Percentiles rank a stretch among this genome's conserved stretches.
phyloP scores from a whole-genome alignment of 2,329 filamentous ascomycete genomes.

The Epichloe uncinata region DNA sequence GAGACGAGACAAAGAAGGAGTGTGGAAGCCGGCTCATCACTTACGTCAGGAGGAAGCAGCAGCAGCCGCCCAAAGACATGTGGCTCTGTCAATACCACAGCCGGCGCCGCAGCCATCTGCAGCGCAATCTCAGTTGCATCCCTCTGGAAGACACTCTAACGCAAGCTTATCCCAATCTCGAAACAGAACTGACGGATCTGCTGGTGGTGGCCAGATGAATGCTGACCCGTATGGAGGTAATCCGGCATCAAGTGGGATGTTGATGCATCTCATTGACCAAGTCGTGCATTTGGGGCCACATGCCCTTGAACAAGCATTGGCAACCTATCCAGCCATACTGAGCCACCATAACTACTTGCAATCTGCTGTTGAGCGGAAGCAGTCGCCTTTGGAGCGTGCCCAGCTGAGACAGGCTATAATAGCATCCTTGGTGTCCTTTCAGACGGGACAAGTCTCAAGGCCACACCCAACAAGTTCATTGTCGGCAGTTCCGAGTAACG shows the following conservation, averaged over 20 bases:
- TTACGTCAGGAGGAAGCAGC: constrained; percentile 63
- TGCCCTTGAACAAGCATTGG: constrained; percentile 32
- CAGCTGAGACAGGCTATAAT: constrained; percentile 38
- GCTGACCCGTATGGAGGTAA: constrained; percentile 2
- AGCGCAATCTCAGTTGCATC: not conserved
- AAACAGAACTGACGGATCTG: not conserved
- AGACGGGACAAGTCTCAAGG: constrained; percentile 27
- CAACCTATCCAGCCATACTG: constrained; percentile 34
- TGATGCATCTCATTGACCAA: constrained; percentile 39
- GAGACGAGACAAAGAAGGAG: constrained; percentile 72
- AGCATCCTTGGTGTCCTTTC: constrained; percentile 30
- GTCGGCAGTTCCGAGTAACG: not conserved
- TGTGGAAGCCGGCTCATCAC: constrained; percentile 68
- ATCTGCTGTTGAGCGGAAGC: constrained; percentile 36
- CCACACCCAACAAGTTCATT: constrained; percentile 7
- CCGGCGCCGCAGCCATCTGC: not conserved
- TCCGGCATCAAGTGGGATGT: constrained; percentile 22
- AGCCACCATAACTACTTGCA: constrained; percentile 35
- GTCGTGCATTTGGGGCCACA: constrained; percentile 36
- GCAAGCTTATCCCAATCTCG: not conserved
- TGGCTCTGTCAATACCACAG: constrained; percentile 2
- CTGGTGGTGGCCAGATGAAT: not conserved
- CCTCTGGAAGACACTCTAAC: not conserved
- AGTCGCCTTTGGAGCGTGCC: constrained; percentile 31
- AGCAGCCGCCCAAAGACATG: constrained; percentile 29